phyloP scores from a whole-genome alignment of 2,329 filamentous ascomycete genomes.

The Leptographium procerum region DNA sequence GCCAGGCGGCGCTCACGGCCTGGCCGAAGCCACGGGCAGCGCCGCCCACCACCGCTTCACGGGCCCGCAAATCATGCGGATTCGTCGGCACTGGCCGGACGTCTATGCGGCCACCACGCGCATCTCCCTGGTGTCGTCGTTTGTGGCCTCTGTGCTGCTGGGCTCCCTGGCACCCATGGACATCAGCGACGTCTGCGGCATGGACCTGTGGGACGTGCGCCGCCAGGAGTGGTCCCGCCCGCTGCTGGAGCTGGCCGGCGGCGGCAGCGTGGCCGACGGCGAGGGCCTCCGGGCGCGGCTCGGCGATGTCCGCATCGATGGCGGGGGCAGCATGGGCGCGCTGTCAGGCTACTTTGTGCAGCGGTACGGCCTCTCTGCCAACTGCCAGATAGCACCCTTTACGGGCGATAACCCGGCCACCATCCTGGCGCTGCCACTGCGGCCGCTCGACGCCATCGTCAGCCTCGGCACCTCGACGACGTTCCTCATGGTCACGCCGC shows the following conservation, averaged over 20 bases:
- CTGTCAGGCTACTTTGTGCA: slow-evolving; percentile 69
- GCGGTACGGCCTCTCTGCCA: slow-evolving; percentile 64
- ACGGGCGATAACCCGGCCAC: slow-evolving; percentile 96
- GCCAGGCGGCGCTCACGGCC: slow-evolving; percentile 45
- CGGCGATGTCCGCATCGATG: slow-evolving; percentile 68
- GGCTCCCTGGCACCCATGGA: slow-evolving; percentile 81
- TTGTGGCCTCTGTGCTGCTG: slow-evolving; percentile 81
- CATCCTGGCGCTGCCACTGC: slow-evolving; percentile 79
- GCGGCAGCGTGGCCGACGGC: slow-evolving; percentile 45
- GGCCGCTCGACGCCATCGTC: slow-evolving; percentile 84
- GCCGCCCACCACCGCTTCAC: slow-evolving; percentile 96
- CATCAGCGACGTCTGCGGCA: slow-evolving; percentile 87
- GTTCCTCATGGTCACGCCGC: slow-evolving; percentile 93
- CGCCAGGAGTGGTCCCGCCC: slow-evolving; percentile 60
- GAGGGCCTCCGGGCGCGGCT: slow-evolving; percentile 63
- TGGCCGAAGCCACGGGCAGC: slow-evolving; percentile 78
- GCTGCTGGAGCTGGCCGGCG: slow-evolving; percentile 66
- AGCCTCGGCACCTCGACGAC: slow-evolving; percentile 92
- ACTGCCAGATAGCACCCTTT: slow-evolving; percentile 72
- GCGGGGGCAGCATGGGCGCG: slow-evolving; percentile 63
- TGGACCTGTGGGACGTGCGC: slow-evolving; percentile 91
- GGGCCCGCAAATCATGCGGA: slow-evolving; percentile 88
- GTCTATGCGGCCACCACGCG: slow-evolving; percentile 71
- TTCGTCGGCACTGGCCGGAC: slow-evolving; percentile 67
- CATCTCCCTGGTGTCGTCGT: slow-evolving; percentile 91